Evolutionary conservation across 2,329 filamentous ascomycete species (phyloP), one percentile per base, ranked within the genome.

Genomic region (Drechslerella dactyloides): DNA sequence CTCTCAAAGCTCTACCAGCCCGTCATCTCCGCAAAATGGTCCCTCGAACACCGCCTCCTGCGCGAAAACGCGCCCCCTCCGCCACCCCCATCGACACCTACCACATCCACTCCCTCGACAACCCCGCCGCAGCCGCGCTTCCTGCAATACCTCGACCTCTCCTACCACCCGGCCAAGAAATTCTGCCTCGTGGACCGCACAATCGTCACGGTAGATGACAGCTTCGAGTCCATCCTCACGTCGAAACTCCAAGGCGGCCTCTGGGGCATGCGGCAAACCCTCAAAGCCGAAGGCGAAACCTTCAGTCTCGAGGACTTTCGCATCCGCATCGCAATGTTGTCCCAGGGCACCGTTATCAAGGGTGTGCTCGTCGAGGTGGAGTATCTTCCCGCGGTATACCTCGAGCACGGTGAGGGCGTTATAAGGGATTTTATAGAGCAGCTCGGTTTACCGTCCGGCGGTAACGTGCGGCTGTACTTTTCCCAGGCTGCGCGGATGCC

Each of bases 251-350:
- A 73, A 4, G 57, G 55, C 3, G n/a, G 51, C 0, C 63, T 77
- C 40, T 77, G 76, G 76, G 70, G 56, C 1, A 72, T 66, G 37
- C 69, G 75, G 2, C 75, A 75, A 50, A 76, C 75, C 3, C 54
- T 76, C 2, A 73, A 74, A n/a, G 75, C 66, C 1, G 60, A 69
- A 11, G 76, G 76, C 27, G 8, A 24, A 5, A 54, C 53, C 27
- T 75, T 73, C 40, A 75, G 76, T 24, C 73, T 77, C 7, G 76
- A 76, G 57, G 76, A 77, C 52, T 76, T 76, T 44, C 69, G 70
- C n/a, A 74, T 77, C 15, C 57, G 73, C 8, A 59, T 77, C 33
- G 75, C 74, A 23, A 72, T 74, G 15, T 30, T 77, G 37, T 42
- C 54, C 23, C 76, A 76, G 68, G 75, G 75, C 1, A 73, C 75